Percentiles rank a stretch among this genome's conserved stretches.
phyloP scores from a whole-genome alignment of 805 yeast genomes.

The Clavispora santaluciae region DNA sequence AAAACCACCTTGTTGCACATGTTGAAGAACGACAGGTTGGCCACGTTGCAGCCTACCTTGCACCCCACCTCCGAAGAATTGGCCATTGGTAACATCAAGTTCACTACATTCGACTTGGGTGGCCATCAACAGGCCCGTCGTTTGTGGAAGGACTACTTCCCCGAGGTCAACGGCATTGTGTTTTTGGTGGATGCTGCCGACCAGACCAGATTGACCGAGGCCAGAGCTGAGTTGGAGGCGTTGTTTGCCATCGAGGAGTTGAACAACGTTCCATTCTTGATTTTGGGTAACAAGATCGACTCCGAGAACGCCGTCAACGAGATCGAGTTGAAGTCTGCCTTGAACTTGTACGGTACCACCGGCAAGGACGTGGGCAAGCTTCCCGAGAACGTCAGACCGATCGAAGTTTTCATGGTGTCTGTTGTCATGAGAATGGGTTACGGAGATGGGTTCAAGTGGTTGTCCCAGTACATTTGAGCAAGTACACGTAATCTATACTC shows the following conservation, averaged over 20 bases:
- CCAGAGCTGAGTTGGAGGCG: constrained; percentile 91
- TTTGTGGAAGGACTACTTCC: constrained; percentile 98
- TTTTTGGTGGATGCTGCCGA: constrained; percentile 97
- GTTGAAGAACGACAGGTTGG: constrained; percentile 87
- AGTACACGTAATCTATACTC: background rate
- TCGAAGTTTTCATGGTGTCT: constrained; percentile 95
- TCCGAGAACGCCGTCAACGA: constrained; percentile 92
- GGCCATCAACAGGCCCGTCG: constrained; percentile 99
- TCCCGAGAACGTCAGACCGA: constrained; percentile 76
- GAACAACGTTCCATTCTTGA: constrained; percentile 80
- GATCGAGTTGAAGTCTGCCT: constrained; percentile 84
- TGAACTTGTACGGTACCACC: constrained; percentile 84
- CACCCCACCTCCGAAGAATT: constrained; percentile 99
- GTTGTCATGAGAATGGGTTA: constrained; percentile 98
- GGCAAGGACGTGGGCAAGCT: constrained; percentile 71
- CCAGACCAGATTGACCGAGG: constrained; percentile 90
- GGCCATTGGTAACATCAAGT: constrained; percentile 92
- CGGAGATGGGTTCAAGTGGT: constrained; percentile 98
- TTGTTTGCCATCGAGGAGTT: constrained; percentile 91
- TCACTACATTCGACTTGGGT: constrained; percentile 97
- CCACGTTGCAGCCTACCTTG: constrained; percentile 94
- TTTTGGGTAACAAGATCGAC: constrained; percentile 96
- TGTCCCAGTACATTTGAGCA: constrained; percentile 81
- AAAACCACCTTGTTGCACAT: constrained; percentile 44
- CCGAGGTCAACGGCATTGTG: constrained; percentile 97